phyloP scores from a whole-genome alignment of 257 asterid species.

The Solanum chmielewskii region DNA sequence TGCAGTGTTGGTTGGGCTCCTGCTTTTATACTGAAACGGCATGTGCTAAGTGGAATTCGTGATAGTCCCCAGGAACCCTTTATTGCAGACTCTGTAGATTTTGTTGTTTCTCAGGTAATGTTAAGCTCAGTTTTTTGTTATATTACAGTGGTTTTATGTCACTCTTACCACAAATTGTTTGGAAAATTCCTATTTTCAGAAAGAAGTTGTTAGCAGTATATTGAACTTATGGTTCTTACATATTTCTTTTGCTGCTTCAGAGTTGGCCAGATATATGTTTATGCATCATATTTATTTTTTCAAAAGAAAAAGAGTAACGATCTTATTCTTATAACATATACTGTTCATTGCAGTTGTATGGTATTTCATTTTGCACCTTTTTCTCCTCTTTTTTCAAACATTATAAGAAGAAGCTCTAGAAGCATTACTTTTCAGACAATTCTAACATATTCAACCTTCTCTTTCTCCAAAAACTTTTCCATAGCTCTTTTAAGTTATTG shows the following conservation, averaged over 20 bases:
- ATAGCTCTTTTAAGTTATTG: not conserved
- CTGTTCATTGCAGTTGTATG: not conserved
- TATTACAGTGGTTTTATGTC: not conserved
- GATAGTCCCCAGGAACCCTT: conserved; percentile 97
- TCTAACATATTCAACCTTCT: not conserved
- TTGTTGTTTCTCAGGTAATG: conserved; percentile 93
- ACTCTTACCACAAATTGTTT: not conserved
- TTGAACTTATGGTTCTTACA: not conserved
- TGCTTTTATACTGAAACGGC: conserved; percentile 78
- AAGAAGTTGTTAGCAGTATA: not conserved
- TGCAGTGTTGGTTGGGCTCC: conserved; percentile 96
- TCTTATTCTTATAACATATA: not conserved
- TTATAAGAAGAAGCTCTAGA: not conserved
- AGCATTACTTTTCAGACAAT: not conserved
- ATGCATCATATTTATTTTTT: not conserved
- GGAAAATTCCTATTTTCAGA: not conserved
- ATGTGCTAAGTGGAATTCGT: conserved; percentile 80
- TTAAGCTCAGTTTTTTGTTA: not conserved
- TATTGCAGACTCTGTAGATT: conserved; percentile 95
- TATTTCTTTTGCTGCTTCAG: not conserved
- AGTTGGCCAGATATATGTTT: too few relatives aligned
- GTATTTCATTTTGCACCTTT: not conserved
- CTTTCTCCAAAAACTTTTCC: not conserved
- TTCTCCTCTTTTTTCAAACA: not conserved
- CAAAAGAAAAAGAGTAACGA: not conserved